Conservation (phyloP, 1,139 yeast genomes). For the Kodamaea anthophila region DNA sequence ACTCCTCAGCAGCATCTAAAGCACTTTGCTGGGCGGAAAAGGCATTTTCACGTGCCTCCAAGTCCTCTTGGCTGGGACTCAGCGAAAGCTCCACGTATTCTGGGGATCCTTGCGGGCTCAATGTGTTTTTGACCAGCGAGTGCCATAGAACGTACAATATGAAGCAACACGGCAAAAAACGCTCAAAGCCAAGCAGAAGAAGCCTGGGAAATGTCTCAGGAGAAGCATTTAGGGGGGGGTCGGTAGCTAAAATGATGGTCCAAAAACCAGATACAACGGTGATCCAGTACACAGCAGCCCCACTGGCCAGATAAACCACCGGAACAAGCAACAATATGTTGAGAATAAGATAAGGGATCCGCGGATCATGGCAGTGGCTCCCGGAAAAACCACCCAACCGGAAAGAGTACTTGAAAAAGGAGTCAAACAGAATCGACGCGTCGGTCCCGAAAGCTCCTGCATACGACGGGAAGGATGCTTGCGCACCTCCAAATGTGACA, state of each 20-base stretch:
- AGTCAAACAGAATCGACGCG: constrained; percentile 55
- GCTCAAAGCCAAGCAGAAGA: constrained; percentile 63
- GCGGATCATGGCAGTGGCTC: constrained; percentile 67
- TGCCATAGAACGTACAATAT: constrained; percentile 71
- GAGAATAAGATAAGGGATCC: constrained; percentile 48
- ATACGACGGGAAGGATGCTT: constrained; percentile 39
- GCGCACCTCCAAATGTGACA: constrained; percentile 52
- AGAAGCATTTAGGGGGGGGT: constrained; percentile 65
- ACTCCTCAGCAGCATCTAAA: too few species aligned
- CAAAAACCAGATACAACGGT: constrained; percentile 69
- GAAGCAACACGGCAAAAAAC: constrained; percentile 72
- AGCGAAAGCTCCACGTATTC: too few species aligned
- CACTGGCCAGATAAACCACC: constrained; percentile 49
- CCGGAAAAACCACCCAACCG: constrained; percentile 16
- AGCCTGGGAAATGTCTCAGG: constrained; percentile 52
- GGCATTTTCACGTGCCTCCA: too few species aligned
- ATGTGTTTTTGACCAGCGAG: constrained; percentile 38
- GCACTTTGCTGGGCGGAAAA: too few species aligned
- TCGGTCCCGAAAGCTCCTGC: constrained; percentile 46
- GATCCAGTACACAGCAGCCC: constrained; percentile 58
- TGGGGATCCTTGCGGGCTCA: too few species aligned
- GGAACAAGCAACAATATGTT: constrained; percentile 60
- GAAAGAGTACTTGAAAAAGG: constrained; percentile 73
- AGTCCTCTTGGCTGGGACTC: too few species aligned
- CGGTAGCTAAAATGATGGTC: constrained; percentile 75